Evolutionary conservation across 2,329 filamentous ascomycete species (phyloP).

Genomic region (Calonectria ilicicola): DNA sequence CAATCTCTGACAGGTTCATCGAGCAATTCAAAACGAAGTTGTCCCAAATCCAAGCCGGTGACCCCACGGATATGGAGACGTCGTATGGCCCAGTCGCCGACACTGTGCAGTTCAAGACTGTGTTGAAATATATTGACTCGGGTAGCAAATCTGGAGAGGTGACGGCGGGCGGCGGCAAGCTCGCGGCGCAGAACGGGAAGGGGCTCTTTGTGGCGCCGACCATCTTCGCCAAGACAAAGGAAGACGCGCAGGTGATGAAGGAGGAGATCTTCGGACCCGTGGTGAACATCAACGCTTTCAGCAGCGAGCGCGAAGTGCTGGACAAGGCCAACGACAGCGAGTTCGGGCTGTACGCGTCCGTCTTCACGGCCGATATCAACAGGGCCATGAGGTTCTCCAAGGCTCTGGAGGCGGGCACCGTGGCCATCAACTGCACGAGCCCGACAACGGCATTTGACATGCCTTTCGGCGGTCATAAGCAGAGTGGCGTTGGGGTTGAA

Average conservation of each 20-base stretch:
- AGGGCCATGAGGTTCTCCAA: too few relatives aligned
- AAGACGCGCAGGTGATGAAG: constrained; percentile 60
- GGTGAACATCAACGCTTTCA: constrained; percentile 63
- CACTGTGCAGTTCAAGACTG: constrained; percentile 25
- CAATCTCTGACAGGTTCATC: constrained; percentile 49
- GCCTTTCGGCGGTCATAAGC: too few relatives aligned
- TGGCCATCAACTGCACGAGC: too few relatives aligned
- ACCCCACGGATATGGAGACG: constrained; percentile 8
- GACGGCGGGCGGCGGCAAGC: constrained; percentile 21
- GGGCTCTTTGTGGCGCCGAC: constrained; percentile 34
- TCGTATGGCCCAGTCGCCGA: constrained; percentile 32
- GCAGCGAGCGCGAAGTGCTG: constrained; percentile 48
- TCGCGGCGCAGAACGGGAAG: constrained; percentile 3
- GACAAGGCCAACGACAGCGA: constrained; percentile 56
- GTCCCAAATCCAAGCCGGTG: constrained; percentile 1
- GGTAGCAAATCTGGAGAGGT: constrained; percentile 28
- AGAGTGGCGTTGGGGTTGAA: too few relatives aligned
- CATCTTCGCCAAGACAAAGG: constrained; percentile 36
- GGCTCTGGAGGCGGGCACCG: too few relatives aligned
- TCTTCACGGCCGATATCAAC: too few relatives aligned
- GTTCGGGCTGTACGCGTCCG: too few relatives aligned
- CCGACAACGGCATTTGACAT: too few relatives aligned
- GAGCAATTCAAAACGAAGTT: constrained; percentile 22
- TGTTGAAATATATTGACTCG: constrained; percentile 28
- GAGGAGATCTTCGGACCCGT: constrained; percentile 76